These are phyloP conservation scores for Ceratocystis eucalypticola DNA, from an alignment of 2,329 filamentous ascomycete species.

Conservation along the genomic window DNA sequence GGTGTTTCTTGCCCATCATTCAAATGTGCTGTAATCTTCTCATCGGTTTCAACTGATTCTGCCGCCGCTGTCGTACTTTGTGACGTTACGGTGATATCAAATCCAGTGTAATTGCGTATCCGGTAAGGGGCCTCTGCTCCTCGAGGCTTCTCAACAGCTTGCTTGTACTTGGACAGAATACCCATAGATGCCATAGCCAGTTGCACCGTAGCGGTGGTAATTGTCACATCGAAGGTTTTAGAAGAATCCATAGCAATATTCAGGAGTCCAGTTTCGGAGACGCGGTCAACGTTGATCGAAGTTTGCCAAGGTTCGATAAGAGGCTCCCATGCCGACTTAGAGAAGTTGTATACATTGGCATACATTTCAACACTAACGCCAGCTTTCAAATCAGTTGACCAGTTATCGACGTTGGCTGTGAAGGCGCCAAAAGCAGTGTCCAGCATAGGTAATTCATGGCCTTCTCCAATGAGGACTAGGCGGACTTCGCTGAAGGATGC, in stretches of 20 bases:
- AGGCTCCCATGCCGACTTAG: conserved; percentile 96
- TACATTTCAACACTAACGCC: conserved; percentile 88
- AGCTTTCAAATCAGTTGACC: conserved; percentile 75
- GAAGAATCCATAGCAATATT: conserved; percentile 78
- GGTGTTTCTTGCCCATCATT: conserved; percentile 81
- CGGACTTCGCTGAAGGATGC: conserved; percentile 77
- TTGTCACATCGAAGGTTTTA: conserved; percentile 78
- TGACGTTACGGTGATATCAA: conserved; percentile 65
- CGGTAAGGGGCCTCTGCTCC: conserved; percentile 85
- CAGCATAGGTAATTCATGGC: conserved; percentile 88
- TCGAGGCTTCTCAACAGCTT: conserved; percentile 82
- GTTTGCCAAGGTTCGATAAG: conserved; percentile 92
- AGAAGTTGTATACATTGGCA: conserved; percentile 96
- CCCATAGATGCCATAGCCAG: conserved; percentile 84
- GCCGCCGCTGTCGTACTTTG: conserved; percentile 35
- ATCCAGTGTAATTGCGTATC: conserved; percentile 91
- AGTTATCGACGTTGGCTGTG: conserved; percentile 70
- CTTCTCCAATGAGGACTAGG: conserved; percentile 84
- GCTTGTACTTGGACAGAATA: conserved; percentile 71
- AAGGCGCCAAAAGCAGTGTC: conserved; percentile 91
- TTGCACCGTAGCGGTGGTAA: conserved; percentile 89
- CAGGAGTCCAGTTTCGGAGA: conserved; percentile 59
- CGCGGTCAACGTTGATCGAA: conserved; percentile 75
- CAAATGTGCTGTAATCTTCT: conserved; percentile 55
- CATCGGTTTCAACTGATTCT: not conserved